Conservation (phyloP, 306 rosid genomes). For the Lathyrus tuberosus region DNA sequence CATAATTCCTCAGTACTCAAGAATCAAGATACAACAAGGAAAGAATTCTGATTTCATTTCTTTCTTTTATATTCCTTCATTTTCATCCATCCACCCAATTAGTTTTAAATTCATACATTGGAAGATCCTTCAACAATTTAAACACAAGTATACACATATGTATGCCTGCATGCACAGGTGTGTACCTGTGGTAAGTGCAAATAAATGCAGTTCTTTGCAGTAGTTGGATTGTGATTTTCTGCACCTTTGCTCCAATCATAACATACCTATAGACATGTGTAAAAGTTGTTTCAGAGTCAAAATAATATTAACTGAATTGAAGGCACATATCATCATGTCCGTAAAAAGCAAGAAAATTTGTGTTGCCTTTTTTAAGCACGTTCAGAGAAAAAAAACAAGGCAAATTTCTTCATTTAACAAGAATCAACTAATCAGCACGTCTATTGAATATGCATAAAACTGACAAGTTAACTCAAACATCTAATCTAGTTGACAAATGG, state of each 20-base stretch:
- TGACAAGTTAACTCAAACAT: slow-evolving; percentile 3
- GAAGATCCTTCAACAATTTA: slow-evolving; percentile 10
- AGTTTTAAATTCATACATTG: slow-evolving; percentile 6
- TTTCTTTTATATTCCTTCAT: slow-evolving; percentile 12
- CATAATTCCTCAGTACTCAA: background rate
- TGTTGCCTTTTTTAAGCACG: background rate
- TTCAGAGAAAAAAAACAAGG: background rate
- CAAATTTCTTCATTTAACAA: slow-evolving; percentile 2
- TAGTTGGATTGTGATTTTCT: slow-evolving; percentile 83
- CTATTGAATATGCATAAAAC: slow-evolving; percentile 9
- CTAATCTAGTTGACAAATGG: background rate
- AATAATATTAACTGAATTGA: slow-evolving; percentile 19
- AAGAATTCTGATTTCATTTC: slow-evolving; percentile 24
- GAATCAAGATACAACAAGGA: slow-evolving; percentile 14
- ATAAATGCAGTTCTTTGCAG: slow-evolving; percentile 71
- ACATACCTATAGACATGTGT: slow-evolving; percentile 58
- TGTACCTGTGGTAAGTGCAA: slow-evolving; percentile 77
- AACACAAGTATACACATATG: background rate
- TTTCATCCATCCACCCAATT: background rate
- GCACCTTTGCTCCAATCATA: slow-evolving; percentile 96
- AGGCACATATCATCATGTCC: slow-evolving; percentile 20
- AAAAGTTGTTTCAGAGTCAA: slow-evolving; percentile 29
- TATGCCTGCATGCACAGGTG: background rate
- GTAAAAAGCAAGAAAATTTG: background rate
- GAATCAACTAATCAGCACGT: slow-evolving; percentile 4